phyloP scores from a whole-genome alignment of 2,329 filamentous ascomycete genomes.

The Sporothrix phasma region DNA sequence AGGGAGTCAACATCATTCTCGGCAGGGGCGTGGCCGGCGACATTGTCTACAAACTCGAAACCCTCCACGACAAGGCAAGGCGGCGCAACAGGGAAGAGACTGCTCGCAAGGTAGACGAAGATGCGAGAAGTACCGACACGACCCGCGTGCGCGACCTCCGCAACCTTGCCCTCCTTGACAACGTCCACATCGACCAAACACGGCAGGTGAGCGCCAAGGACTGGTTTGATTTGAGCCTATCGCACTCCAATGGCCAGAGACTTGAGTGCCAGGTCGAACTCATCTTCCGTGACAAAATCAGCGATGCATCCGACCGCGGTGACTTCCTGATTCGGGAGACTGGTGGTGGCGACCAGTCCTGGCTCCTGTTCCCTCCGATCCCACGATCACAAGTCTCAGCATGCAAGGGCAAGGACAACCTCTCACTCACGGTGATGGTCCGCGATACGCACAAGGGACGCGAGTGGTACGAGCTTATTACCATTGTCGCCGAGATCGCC shows the following conservation, averaged over 20 bases:
- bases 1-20: slow-evolving; percentile 51
- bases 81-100: slow-evolving; percentile 53
- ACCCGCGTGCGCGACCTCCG: slow-evolving; percentile 69
- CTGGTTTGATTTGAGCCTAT: slow-evolving; percentile 73
- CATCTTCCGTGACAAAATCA: slow-evolving; percentile 69
- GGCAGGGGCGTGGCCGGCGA: slow-evolving; percentile 44
- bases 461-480: slow-evolving; percentile 78
- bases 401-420: slow-evolving; percentile 57
- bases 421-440: slow-evolving; percentile 79
- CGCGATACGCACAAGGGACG: slow-evolving; percentile 47
- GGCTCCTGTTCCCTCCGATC: slow-evolving; percentile 89
- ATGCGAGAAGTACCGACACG: slow-evolving; percentile 73
- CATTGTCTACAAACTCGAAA: slow-evolving; percentile 54
- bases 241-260: slow-evolving; percentile 82
- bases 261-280: slow-evolving; percentile 84
- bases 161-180: slow-evolving; percentile 61
- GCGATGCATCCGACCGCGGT: slow-evolving; percentile 56
- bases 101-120: slow-evolving; percentile 71
- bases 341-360: slow-evolving; percentile 57
- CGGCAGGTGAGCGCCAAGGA: slow-evolving; percentile 85
- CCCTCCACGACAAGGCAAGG: slow-evolving; percentile 65
- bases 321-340: slow-evolving; percentile 90
- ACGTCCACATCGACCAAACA: slow-evolving; percentile 61
- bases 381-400: slow-evolving; percentile 64
- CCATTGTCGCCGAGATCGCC: slow-evolving; percentile 65